Base-by-base conservation (phyloP, 257 asterid species). In the Cordia subcordata region DNA sequence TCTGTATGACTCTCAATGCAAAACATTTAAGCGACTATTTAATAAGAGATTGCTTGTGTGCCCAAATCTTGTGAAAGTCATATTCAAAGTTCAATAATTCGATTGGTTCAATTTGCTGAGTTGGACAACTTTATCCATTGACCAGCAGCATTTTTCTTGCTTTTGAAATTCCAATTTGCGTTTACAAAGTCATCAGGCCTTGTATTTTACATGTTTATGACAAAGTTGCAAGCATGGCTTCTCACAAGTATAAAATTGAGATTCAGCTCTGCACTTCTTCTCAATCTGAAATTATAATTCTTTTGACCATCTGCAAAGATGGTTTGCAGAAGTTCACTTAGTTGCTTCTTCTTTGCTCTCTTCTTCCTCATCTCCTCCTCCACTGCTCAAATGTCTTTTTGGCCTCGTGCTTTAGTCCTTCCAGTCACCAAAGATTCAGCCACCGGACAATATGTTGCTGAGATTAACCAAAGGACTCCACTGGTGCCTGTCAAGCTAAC, bases 401-500 rank as follows among this genome's bases (percentile, higher is more conserved):
- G 57, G 17, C 57, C 57, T 22, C 57, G 57, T 8, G 57, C 57
- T 22, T 17, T 53, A 20, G 33, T 53, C 57, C 57, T 53, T 53
- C 38, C 57, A 0, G 57, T 53, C 39, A 21, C 57, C 37, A 21
- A 53, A 22, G 57, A 53, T 33, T 12, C 57, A 27, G 57, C 57
- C 37, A 10, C 57, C 1, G 57, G 57, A 15, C 57, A 53, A 23
- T 53, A 53, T 23, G 13, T 53, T 8, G 33, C 57, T 11, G 17
- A 53, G 57, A 20, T 53, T 53, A 53, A 19, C 57, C 57, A 53
- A 22, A 53, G 57, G 18, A 53, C 57, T 53, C 57, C 57, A 21
- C 38, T 53, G 11, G 57, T 53, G 17, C 57, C 57, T 33, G 16
- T 53, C 35, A 53, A 53, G 39, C 18, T 53, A 21, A 53, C 57